These are phyloP conservation scores for Gossypium davidsonii DNA, from an alignment of 441 rosid genomes.

Conservation along the genomic window DNA sequence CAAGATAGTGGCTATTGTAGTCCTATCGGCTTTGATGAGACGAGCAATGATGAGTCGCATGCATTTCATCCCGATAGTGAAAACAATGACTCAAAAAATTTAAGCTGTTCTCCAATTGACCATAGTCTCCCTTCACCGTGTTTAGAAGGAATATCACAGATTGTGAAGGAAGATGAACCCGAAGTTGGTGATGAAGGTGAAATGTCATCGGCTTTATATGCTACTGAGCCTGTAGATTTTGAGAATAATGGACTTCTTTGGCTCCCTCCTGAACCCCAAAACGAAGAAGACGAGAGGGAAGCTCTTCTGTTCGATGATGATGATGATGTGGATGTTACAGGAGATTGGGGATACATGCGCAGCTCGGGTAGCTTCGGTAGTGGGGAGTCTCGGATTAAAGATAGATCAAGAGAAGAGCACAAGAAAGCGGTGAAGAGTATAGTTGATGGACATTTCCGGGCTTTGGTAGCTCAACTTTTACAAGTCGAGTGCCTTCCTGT, in stretches of 20 bases:
- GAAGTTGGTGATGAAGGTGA: conserved; percentile 50
- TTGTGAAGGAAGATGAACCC: conserved; percentile 45
- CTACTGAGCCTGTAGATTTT: conserved; percentile 76
- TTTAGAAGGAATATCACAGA: conserved; percentile 43
- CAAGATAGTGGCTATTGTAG: conserved; percentile 44
- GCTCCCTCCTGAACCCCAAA: conserved; percentile 98
- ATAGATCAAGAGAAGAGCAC: conserved; percentile 69
- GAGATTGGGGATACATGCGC: conserved; percentile 75
- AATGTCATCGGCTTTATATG: conserved; percentile 51
- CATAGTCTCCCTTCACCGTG: conserved; percentile 42
- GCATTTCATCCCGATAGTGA: conserved; percentile 45
- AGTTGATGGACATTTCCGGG: conserved; percentile 93
- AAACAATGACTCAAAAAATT: conserved; percentile 41
- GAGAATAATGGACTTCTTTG: conserved; percentile 84
- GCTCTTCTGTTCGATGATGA: conserved; percentile 58
- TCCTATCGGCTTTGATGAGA: conserved; percentile 52
- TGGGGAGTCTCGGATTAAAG: conserved; percentile 63
- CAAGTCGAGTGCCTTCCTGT: conserved; percentile 77
- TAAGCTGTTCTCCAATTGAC: conserved; percentile 51
- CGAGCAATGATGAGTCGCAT: conserved; percentile 34
- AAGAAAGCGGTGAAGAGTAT: conserved; percentile 82
- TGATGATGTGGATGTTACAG: conserved; percentile 56
- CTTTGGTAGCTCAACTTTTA: conserved; percentile 83
- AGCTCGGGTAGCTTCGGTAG: conserved; percentile 74
- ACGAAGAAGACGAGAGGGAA: conserved; percentile 92